Percentiles rank a stretch among this genome's conserved stretches.
Conservation (phyloP, 1,139 yeast species). For the Candida pseudoviswanathii region DNA sequence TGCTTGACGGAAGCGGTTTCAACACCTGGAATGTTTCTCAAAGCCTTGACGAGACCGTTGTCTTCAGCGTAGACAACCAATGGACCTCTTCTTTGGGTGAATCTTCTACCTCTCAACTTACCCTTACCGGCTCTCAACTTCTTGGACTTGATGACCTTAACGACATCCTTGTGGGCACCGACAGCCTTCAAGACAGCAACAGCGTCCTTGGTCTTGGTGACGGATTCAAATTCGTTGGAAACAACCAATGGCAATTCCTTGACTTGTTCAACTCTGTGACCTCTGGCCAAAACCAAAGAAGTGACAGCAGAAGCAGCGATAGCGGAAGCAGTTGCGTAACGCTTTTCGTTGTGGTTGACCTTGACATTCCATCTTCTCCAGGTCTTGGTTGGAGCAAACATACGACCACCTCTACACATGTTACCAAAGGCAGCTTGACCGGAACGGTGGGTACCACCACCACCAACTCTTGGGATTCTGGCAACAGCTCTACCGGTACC, state of each 20-base stretch:
- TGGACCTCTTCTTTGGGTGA: conserved; percentile 99
- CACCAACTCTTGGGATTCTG: conserved; percentile 99
- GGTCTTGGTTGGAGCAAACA: conserved; percentile 99
- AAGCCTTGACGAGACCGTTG: conserved; percentile 97
- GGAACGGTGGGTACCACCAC: conserved; percentile 99
- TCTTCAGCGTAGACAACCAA: conserved; percentile 97
- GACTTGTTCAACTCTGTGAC: conserved; percentile 99
- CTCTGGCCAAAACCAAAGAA: conserved; percentile 98
- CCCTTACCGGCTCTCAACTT: conserved; percentile 99
- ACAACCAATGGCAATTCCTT: conserved; percentile 99
- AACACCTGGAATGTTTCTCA: conserved; percentile 99
- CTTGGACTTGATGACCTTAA: conserved; percentile 98
- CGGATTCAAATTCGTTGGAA: conserved; percentile 88
- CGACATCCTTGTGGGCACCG: conserved; percentile 98
- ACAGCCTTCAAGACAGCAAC: conserved; percentile 97
- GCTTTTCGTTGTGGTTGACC: conserved; percentile 99
- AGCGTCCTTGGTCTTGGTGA: conserved; percentile 97
- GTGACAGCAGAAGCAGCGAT: conserved; percentile 99
- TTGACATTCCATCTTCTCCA: conserved; percentile 99
- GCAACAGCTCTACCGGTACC: conserved; percentile 99
- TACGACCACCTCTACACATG: conserved; percentile 99
- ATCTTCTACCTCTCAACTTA: conserved; percentile 99
- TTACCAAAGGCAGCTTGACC: conserved; percentile 99
- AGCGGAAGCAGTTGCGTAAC: conserved; percentile 99
- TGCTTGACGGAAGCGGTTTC: conserved; percentile 93